Percentiles rank a stretch among this genome's conserved stretches.
Evolutionary conservation across 2,329 filamentous ascomycete species (phyloP).

Genomic region (Neoscytalidium dimidiatum): DNA sequence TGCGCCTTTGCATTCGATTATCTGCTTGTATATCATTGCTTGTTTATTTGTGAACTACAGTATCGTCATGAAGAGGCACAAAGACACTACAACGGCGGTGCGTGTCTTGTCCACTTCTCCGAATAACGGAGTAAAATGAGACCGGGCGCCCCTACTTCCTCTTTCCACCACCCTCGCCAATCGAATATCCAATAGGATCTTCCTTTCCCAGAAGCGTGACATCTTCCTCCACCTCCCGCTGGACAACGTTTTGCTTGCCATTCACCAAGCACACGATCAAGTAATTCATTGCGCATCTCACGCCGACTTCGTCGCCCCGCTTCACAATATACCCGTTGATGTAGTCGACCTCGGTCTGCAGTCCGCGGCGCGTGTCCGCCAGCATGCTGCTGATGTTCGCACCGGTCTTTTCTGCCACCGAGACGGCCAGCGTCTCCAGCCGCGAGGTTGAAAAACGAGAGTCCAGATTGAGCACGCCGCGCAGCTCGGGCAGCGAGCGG

Average conservation of each 20-base stretch:
- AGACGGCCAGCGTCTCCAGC: slow-evolving; percentile 61
- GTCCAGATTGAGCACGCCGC: slow-evolving; percentile 59
- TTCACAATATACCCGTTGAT: slow-evolving; percentile 86
- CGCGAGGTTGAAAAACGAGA: slow-evolving; percentile 63
- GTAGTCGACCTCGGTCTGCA: slow-evolving; percentile 75
- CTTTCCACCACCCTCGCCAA: slow-evolving; percentile 1
- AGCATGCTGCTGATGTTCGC: slow-evolving; percentile 68
- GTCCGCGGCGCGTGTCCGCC: slow-evolving; percentile 62
- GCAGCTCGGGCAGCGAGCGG: slow-evolving; percentile 71
- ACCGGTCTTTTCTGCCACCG: slow-evolving; percentile 56
- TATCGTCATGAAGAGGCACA: background rate
- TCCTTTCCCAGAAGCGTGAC: slow-evolving; percentile 32
- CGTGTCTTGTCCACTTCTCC: no score
- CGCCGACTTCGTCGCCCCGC: slow-evolving; percentile 69
- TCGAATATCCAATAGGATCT: background rate
- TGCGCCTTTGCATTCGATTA: no score
- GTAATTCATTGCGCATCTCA: slow-evolving; percentile 73
- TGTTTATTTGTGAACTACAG: no score
- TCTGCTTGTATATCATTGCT: no score
- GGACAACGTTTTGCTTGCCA: slow-evolving; percentile 60
- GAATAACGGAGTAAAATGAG: no score
- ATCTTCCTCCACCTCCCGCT: slow-evolving; percentile 41
- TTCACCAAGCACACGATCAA: slow-evolving; percentile 73
- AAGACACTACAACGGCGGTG: background rate
- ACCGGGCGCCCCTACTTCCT: slow-evolving; percentile 4